phyloP scores from a whole-genome alignment of 176 grass and related monocot genomes.

The Panicum miliaceum region DNA sequence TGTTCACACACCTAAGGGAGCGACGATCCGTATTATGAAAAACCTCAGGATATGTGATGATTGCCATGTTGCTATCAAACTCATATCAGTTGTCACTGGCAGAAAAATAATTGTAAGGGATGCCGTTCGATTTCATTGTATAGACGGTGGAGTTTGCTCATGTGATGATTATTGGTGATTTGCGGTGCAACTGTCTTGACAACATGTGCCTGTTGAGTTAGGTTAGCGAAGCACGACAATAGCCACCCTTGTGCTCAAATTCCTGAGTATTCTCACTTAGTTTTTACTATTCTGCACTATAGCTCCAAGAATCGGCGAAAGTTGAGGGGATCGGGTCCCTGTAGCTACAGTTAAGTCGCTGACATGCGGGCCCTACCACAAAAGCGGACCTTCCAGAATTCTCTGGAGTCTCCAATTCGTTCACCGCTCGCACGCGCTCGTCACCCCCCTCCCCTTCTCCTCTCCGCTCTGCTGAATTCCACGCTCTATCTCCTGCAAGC shows the following conservation, averaged over 20 bases:
- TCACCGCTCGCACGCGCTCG: no score
- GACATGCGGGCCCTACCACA: no score
- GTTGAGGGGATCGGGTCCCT: no score
- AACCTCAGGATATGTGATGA: slow-evolving; percentile 83
- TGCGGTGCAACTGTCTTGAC: background rate
- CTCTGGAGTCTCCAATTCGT: no score
- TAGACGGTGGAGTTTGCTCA: slow-evolving; percentile 68
- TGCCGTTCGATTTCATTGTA: slow-evolving; percentile 70
- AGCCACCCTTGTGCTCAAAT: background rate
- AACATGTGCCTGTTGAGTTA: background rate
- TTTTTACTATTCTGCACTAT: no score
- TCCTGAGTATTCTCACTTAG: background rate
- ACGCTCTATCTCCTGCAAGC: no score
- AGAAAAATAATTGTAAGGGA: slow-evolving; percentile 78
- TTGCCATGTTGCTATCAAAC: slow-evolving; percentile 75
- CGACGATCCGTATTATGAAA: slow-evolving; percentile 70
- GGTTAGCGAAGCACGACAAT: background rate
- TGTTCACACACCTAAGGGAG: slow-evolving; percentile 51
- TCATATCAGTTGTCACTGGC: slow-evolving; percentile 60
- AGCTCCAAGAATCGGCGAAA: no score
- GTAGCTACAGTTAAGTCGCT: no score
- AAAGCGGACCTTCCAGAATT: no score
- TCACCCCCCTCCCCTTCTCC: no score
- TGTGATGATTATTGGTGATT: slow-evolving; percentile 83
- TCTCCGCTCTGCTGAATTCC: no score